These are phyloP conservation scores for Neofusicoccum umdonicola DNA, from an alignment of 2,329 filamentous ascomycete species.

Conservation along the genomic window DNA sequence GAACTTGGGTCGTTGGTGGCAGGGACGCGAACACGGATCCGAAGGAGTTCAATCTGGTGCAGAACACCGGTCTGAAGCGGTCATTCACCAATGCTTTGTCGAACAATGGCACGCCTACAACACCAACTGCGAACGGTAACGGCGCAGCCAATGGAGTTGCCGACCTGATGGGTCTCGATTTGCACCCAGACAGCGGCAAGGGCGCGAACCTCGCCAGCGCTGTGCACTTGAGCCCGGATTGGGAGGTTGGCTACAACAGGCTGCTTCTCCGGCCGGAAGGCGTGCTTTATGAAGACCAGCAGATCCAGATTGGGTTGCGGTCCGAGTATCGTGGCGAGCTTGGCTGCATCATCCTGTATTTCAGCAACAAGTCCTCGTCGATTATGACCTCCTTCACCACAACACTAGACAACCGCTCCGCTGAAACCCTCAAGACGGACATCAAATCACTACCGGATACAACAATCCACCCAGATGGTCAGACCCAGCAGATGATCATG, in stretches of 20 bases:
- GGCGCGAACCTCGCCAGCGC: conserved; percentile 82
- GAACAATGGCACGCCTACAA: conserved; percentile 32
- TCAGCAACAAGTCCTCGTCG: conserved; percentile 87
- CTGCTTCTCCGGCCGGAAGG: conserved; percentile 79
- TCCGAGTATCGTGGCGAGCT: conserved; percentile 95
- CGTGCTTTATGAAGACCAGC: conserved; percentile 89
- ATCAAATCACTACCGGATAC: conserved; percentile 86
- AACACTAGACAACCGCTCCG: conserved; percentile 71
- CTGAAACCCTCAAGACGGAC: conserved; percentile 75
- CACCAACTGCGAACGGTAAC: conserved; percentile 40
- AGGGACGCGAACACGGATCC: conserved; percentile 87
- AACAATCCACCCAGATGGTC: conserved; percentile 68
- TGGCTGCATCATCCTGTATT: conserved; percentile 93
- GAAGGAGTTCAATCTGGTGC: conserved; percentile 75
- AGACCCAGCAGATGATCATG: conserved; percentile 92
- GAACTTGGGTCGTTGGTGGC: conserved; percentile 96
- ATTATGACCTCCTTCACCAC: conserved; percentile 90
- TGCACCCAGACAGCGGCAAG: conserved; percentile 60
- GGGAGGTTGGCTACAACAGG: conserved; percentile 85
- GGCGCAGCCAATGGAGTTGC: conserved; percentile 49
- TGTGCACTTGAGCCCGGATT: conserved; percentile 88
- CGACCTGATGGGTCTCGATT: conserved; percentile 81
- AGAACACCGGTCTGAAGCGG: conserved; percentile 79
- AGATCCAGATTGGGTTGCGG: conserved; percentile 86
- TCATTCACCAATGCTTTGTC: conserved; percentile 65